A percentile compares a stretch with the other conserved stretches of the same genome.
These are phyloP conservation scores for Sporisorium iseilematis-ciliati DNA, from an alignment of 1,284 basidiomycete species.

Conservation along the genomic window DNA sequence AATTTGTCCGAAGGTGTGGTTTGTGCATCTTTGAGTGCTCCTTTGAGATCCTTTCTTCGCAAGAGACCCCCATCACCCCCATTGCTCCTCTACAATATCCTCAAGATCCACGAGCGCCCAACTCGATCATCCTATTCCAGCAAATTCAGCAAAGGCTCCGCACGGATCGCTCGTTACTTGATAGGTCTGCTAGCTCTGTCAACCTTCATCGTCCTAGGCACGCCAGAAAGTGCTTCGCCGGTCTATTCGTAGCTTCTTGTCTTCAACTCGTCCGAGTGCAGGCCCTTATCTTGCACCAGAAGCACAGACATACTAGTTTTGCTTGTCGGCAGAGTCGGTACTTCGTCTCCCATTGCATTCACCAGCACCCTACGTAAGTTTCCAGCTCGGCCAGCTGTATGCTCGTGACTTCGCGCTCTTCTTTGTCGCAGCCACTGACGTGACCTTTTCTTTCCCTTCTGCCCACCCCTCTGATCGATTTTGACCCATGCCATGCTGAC, in stretches of 20 bases:
- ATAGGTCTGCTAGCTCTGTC: neutral
- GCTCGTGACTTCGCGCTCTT: neutral
- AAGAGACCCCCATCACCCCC: neutral
- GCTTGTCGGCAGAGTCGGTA: neutral
- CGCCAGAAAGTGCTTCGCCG: neutral
- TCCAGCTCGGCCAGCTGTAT: neutral
- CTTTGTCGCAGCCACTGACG: neutral
- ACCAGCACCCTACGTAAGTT: conserved; percentile 6
- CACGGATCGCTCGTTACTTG: neutral
- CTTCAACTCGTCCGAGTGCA: neutral
- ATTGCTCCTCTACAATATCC: neutral
- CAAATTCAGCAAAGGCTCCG: neutral
- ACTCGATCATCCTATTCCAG: neutral
- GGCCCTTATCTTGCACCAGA: neutral
- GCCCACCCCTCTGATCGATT: neutral
- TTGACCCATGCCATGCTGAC: neutral
- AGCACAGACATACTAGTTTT: neutral
- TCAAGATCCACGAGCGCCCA: conserved; percentile 1
- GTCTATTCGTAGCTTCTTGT: neutral
- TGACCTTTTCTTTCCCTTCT: neutral
- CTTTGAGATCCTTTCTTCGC: neutral
- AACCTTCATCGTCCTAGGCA: neutral
- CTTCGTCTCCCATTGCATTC: neutral
- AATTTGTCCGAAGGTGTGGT: conserved; percentile 8
- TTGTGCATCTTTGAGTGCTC: conserved; percentile 17